phyloP scores from a whole-genome alignment of 805 yeast species.

The Spathaspora boniae region DNA sequence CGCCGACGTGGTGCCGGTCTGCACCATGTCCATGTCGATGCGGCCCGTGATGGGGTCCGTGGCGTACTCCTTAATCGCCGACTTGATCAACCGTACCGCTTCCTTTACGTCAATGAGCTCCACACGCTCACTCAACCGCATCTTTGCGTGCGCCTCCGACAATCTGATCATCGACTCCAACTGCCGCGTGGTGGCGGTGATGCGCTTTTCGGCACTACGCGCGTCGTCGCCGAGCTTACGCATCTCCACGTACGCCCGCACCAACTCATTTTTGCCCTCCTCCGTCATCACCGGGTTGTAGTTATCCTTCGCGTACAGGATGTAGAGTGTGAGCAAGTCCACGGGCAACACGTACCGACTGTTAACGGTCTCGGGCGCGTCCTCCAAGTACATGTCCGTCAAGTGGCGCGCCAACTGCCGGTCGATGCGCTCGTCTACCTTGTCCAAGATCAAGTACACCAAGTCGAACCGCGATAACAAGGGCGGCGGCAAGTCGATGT shows the following conservation, averaged over 20 bases:
- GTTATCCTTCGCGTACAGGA: constrained; percentile 91
- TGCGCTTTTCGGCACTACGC: constrained; percentile 79
- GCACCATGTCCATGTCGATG: constrained; percentile 95
- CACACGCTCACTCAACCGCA: constrained; percentile 75
- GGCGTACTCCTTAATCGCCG: constrained; percentile 97
- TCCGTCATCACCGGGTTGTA: constrained; percentile 74
- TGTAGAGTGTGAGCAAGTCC: constrained; percentile 82
- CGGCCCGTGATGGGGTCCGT: constrained; percentile 96
- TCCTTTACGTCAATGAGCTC: constrained; percentile 82
- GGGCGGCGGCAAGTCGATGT: constrained; percentile 96
- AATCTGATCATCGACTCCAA: constrained; percentile 93
- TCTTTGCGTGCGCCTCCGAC: constrained; percentile 95
- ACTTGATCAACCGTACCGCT: constrained; percentile 86
- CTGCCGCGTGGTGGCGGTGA: constrained; percentile 98
- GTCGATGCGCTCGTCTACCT: constrained; percentile 82
- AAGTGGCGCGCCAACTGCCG: constrained; percentile 85
- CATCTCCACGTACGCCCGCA: constrained; percentile 87
- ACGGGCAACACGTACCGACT: constrained; percentile 71
- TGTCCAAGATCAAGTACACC: constrained; percentile 88
- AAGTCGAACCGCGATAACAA: constrained; percentile 90
- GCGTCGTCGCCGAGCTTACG: constrained; percentile 91
- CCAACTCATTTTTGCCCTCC: constrained; percentile 81
- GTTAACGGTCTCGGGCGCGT: constrained; percentile 71
- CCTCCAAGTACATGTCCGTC: constrained; percentile 89
- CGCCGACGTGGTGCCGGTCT: constrained; percentile 89